phyloP scores from a whole-genome alignment of 2,329 filamentous ascomycete genomes.

The Phyllosticta ampelicida region DNA sequence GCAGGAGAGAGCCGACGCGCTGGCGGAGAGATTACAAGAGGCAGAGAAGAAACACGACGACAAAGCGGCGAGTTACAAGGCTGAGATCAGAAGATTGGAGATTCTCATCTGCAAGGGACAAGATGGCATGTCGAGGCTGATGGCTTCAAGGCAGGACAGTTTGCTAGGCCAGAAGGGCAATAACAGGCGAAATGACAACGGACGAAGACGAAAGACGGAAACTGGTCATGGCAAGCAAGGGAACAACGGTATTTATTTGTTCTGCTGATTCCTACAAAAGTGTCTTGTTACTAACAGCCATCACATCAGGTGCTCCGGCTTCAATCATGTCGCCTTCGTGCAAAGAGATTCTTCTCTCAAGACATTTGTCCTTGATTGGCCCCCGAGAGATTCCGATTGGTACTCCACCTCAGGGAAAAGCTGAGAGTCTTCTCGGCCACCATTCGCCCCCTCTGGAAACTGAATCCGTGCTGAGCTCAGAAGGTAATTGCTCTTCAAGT shows the following conservation, averaged over 20 bases:
- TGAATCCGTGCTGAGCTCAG: background rate
- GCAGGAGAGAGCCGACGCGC: background rate
- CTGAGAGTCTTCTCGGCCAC: background rate
- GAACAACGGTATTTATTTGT: background rate
- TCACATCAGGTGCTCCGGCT: conserved; percentile 9
- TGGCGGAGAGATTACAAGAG: background rate
- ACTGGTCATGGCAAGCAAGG: background rate
- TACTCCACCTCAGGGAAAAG: background rate
- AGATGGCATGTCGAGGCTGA: conserved; percentile 31
- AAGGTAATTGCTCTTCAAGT: background rate
- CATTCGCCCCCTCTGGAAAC: background rate
- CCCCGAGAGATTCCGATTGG: background rate
- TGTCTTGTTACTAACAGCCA: background rate
- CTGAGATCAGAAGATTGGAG: conserved; percentile 22
- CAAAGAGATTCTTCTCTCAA: conserved; percentile 17
- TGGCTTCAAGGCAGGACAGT: conserved; percentile 32
- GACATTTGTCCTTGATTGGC: conserved; percentile 12
- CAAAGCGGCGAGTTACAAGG: background rate
- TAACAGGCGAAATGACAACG: conserved; percentile 15
- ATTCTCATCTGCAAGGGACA: conserved; percentile 32
- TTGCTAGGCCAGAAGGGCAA: conserved; percentile 23
- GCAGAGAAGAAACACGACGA: background rate
- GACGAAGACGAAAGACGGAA: background rate
- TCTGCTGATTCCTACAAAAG: too few species aligned
- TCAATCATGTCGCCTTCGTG: conserved; percentile 17